phyloP scores from a whole-genome alignment of 805 yeast species.

The Candida tammaniensis region DNA sequence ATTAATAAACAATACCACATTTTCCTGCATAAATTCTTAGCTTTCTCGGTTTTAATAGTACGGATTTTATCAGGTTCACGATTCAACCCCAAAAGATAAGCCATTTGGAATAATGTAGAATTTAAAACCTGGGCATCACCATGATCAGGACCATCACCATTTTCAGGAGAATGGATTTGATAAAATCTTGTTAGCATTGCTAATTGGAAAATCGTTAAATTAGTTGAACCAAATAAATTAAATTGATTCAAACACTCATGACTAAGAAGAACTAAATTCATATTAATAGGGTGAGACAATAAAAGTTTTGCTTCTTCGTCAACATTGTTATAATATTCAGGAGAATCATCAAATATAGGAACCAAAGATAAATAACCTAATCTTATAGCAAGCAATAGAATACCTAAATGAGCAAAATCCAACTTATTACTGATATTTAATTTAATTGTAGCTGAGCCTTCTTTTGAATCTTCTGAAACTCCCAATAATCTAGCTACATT shows the following conservation, averaged over 20 bases:
- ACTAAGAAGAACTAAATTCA: constrained; percentile 30
- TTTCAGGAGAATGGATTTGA: constrained; percentile 48
- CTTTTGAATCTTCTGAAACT: constrained; percentile 1
- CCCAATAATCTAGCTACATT: constrained; percentile 5
- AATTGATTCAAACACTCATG: constrained; percentile 36
- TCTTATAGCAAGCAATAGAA: constrained; percentile 31
- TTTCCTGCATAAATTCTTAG: constrained; percentile 30
- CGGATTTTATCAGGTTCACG: constrained; percentile 50
- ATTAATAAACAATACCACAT: constrained; percentile 33
- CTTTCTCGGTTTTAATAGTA: constrained; percentile 10
- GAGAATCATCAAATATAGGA: constrained; percentile 19
- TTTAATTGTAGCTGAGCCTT: constrained; percentile 2
- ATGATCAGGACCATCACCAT: constrained; percentile 57
- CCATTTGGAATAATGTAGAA: constrained; percentile 64
- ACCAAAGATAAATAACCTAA: constrained; percentile 35
- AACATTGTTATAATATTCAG: constrained; percentile 2
- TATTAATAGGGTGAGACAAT: constrained; percentile 26
- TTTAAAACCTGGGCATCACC: constrained; percentile 55
- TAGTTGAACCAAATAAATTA: constrained; percentile 34
- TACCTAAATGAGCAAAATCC: constrained; percentile 36
- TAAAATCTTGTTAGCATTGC: constrained; percentile 51
- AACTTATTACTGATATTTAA: constrained; percentile 24
- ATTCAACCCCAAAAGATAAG: constrained; percentile 62
- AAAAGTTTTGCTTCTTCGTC: constrained; percentile 22
- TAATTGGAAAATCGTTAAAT: constrained; percentile 53